These are phyloP conservation scores for Plantago coronopus DNA, from an alignment of 305 asterid genomes.

Conservation along the genomic window DNA sequence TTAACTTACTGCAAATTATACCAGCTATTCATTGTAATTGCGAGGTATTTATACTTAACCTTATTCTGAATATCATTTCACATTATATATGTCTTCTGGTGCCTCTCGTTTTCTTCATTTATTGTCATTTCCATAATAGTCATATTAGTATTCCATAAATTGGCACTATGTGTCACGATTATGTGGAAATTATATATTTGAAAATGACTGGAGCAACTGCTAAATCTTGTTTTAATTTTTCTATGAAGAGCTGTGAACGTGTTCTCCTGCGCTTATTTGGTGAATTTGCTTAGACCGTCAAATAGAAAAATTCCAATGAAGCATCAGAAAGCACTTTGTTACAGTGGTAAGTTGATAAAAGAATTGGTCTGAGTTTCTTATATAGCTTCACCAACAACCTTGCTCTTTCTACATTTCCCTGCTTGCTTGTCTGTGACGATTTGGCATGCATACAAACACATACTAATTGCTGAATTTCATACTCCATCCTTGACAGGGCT, in stretches of 20 bases:
- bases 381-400: slow-evolving; percentile 4
- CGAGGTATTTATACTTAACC: slow-evolving; percentile 56
- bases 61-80: slow-evolving; percentile 13
- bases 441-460: neutral
- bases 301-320: slow-evolving; percentile 78
- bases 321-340: slow-evolving; percentile 99
- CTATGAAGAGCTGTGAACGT: slow-evolving; percentile 93
- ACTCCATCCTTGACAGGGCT: slow-evolving; percentile 57
- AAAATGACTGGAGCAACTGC: slow-evolving; percentile 16
- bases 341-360: slow-evolving; percentile 70
- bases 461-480: slow-evolving; percentile 17
- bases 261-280: slow-evolving; percentile 91
- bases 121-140: neutral
- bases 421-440: too few relatives aligned
- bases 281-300: slow-evolving; percentile 82
- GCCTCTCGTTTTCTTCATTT: slow-evolving; percentile 3
- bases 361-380: slow-evolving; percentile 11
- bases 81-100: slow-evolving; percentile 4
- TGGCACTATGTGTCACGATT: slow-evolving; percentile 2
- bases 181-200: slow-evolving; percentile 16
- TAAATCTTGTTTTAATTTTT: slow-evolving; percentile 32
- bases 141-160: slow-evolving; percentile 12
- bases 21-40: slow-evolving; percentile 85
- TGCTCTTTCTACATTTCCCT: slow-evolving; percentile 8
- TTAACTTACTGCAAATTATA: slow-evolving; percentile 45